Evolutionary conservation across 129 eudicot species (phyloP), one percentile per base, ranked within the genome.

Genomic region (Calendula officinalis): DNA sequence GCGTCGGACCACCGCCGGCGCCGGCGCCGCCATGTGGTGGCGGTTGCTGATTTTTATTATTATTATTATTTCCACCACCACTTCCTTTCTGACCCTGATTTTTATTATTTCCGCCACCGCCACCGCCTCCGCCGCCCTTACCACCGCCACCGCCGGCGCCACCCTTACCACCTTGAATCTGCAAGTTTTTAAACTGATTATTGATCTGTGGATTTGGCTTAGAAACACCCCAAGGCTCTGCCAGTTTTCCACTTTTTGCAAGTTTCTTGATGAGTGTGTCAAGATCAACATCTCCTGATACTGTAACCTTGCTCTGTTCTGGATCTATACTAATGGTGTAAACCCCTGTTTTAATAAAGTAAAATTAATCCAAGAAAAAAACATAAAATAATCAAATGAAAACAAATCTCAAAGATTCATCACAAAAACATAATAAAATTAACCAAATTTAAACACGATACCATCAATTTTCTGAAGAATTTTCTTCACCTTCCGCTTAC

Each of bases 391-490:
- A 22, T 22, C 30, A 2, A 22, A 22, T 22, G 1, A 22, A 22
- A 22, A 22, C 30, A 22, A 22, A 22, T 22, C 30, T 22, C 30
- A 22, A 22, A 22, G 30, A 22, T 22, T 22, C 30, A 22, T 22
- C 30, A 22, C 30, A 22, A 22, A 22, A 22, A 54, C 27, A 22
- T 13, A 22, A 1, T 22, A 0, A 64, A 65, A 39, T 45, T 73
- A 64, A 54, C n/a, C 34, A 5, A 51, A 41, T 10, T 72, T 35
- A 13, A 51, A 53, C 39, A 16, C 49, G 33, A 13, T 68, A 91
- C 98, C 98, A 1, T 91, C 98, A 67, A 87, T 88, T 78, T 91
- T 91, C 82, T 91, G 96, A 86, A 91, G 77, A 84, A 88, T 85
- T 81, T 88, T 91, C 89, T 82, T 91, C 77, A 91, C 98, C 75